phyloP scores from a whole-genome alignment of 345 rosid genomes.

The Tarenaya hassleriana region DNA sequence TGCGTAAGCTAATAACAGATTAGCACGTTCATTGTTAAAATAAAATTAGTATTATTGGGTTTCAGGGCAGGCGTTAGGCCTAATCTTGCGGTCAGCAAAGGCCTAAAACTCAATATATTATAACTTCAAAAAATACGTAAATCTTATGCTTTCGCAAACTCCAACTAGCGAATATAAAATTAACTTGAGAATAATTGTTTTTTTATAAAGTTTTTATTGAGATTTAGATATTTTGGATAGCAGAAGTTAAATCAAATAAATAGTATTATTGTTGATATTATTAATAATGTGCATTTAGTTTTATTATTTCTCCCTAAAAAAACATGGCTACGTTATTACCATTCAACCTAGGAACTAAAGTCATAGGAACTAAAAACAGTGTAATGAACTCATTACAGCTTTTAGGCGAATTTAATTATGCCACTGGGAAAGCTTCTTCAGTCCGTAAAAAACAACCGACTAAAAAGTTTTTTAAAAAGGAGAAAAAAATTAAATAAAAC shows the following conservation, averaged over 20 bases:
- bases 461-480: background rate
- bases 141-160: no score
- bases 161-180: no score
- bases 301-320: background rate
- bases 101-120: no score
- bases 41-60: background rate
- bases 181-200: no score
- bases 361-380: no score
- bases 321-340: conserved; percentile 10
- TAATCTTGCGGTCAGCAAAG: no score
- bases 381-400: conserved; percentile 19
- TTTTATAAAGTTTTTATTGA: no score
- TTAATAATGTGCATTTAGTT: background rate
- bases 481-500: background rate
- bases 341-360: conserved; percentile 20
- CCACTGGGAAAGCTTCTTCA: conserved; percentile 22
- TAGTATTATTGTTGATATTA: background rate
- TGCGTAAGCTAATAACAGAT: conserved; percentile 9
- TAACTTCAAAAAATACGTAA: no score
- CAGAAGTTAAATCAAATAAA: no score
- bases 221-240: no score
- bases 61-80: no score
- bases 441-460: conserved; percentile 21
- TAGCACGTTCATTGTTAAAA: conserved; percentile 21
- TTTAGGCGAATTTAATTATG: conserved; percentile 13